These are phyloP conservation scores for Glebionis coronaria DNA, from an alignment of 129 eudicot genomes.

Conservation along the genomic window DNA sequence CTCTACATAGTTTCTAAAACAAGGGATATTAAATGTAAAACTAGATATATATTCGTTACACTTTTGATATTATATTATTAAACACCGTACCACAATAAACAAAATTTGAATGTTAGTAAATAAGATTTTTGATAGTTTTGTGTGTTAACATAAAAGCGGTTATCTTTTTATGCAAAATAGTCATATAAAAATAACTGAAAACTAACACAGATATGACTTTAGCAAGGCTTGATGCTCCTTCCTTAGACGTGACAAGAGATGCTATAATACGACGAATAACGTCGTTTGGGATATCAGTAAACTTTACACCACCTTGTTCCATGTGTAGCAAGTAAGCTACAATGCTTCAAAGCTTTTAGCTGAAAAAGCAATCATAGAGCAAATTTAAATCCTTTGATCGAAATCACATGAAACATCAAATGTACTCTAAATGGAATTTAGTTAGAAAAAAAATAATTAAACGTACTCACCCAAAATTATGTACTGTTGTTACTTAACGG, in stretches of 20 bases:
- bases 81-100: too few relatives aligned
- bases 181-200: neutral
- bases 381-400: neutral
- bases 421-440: neutral
- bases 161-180: neutral
- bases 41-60: too few relatives aligned
- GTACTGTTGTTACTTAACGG: too few relatives aligned
- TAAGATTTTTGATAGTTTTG: too few relatives aligned
- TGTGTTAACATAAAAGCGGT: neutral
- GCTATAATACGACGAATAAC: slow-evolving; percentile 9
- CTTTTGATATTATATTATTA: too few relatives aligned
- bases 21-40: neutral
- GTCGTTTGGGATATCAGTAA: slow-evolving; percentile 15
- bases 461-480: too few relatives aligned
- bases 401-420: neutral
- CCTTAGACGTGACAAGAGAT: slow-evolving; percentile 2
- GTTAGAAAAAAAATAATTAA: neutral
- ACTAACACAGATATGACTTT: slow-evolving; percentile 15
- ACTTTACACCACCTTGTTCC: slow-evolving; percentile 7
- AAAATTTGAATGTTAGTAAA: too few relatives aligned
- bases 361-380: neutral
- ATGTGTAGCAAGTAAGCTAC: neutral
- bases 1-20: too few relatives aligned
- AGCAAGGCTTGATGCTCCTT: slow-evolving; percentile 23
- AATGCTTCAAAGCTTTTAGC: neutral